Conservation (phyloP, 352 stramenopile species). For the Pythium guiyangense region DNA sequence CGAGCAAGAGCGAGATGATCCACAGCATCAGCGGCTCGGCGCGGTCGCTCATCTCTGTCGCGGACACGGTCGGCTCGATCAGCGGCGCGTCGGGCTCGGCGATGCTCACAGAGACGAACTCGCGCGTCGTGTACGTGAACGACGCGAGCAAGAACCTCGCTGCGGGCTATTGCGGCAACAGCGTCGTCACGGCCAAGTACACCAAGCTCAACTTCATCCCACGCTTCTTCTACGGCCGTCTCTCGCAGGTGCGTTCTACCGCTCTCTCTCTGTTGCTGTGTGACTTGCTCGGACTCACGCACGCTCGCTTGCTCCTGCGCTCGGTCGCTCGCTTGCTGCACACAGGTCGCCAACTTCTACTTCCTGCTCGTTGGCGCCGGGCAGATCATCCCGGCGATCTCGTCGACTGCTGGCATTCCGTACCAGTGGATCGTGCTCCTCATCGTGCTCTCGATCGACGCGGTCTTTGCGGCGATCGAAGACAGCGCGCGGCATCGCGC, state of each 20-base stretch:
- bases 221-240: constrained; percentile 77
- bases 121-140: constrained; percentile 75
- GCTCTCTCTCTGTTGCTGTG: background rate
- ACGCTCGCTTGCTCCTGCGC: background rate
- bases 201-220: constrained; percentile 85
- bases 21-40: constrained; percentile 2
- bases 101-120: constrained; percentile 36
- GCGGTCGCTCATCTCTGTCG: constrained; percentile 12
- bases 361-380: constrained; percentile 85
- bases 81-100: constrained; percentile 4
- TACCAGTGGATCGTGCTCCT: constrained; percentile 86
- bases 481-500: constrained; percentile 72
- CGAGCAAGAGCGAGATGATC: background rate
- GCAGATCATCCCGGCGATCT: constrained; percentile 84
- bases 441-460: constrained; percentile 83
- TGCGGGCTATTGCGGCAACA: constrained; percentile 73
- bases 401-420: constrained; percentile 76
- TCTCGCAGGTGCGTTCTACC: constrained; percentile 52
- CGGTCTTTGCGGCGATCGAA: constrained; percentile 82
- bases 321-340: background rate
- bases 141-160: constrained; percentile 41
- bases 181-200: constrained; percentile 84
- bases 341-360: constrained; percentile 82
- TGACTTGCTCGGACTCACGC: background rate
- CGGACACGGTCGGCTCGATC: constrained; percentile 1